These are phyloP conservation scores for Nicotiana noctiflora DNA, from an alignment of 257 asterid species.

Conservation along the genomic window DNA sequence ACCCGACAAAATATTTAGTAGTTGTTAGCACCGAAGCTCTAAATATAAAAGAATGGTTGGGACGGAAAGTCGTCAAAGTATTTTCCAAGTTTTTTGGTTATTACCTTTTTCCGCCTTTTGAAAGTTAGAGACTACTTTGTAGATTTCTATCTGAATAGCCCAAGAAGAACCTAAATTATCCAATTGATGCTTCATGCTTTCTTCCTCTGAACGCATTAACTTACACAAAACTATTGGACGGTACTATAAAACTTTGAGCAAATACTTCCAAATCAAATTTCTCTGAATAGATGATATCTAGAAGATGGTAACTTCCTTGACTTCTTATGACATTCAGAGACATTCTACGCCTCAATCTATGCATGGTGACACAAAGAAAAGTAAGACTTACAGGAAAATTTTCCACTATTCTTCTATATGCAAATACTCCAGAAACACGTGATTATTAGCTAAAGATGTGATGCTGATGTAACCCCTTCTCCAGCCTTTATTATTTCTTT, in stretches of 20 bases:
- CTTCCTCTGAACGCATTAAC: neutral
- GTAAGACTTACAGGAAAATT: neutral
- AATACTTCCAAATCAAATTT: neutral
- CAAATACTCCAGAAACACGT: neutral
- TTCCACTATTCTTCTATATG: neutral
- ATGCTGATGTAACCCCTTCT: neutral
- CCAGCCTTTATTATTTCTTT: neutral
- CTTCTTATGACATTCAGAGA: neutral
- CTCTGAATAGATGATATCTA: neutral
- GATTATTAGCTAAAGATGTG: neutral
- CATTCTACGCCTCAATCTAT: neutral
- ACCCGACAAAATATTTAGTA: neutral
- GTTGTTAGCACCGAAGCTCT: neutral
- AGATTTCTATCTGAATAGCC: neutral
- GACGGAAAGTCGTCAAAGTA: neutral
- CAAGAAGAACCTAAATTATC: neutral
- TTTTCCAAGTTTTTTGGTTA: neutral
- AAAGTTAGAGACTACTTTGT: neutral
- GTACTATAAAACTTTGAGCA: neutral
- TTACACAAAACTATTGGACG: neutral
- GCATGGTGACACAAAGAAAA: neutral
- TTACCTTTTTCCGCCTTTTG: neutral
- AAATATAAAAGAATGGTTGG: neutral
- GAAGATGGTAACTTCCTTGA: neutral
- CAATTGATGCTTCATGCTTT: neutral